Conservation (phyloP, 441 rosid species). For the Breynia disticha region DNA sequence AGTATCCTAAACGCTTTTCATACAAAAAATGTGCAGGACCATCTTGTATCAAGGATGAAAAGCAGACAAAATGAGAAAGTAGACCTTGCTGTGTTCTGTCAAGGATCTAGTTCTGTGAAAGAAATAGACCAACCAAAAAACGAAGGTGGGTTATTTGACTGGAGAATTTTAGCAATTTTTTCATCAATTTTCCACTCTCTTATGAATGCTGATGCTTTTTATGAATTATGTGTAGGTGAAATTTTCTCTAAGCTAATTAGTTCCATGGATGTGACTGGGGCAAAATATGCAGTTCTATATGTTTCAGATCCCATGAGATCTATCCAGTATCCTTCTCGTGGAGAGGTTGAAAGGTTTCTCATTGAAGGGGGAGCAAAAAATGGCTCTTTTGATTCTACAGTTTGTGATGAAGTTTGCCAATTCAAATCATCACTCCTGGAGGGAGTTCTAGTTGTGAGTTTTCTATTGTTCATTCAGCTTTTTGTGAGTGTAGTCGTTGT, state of each 20-base stretch:
- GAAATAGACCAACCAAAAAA: constrained; percentile 29
- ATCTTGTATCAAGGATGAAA: constrained; percentile 53
- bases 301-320: constrained; percentile 62
- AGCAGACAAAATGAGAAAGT: constrained; percentile 48
- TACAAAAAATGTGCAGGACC: constrained; percentile 35
- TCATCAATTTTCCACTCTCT: constrained; percentile 1
- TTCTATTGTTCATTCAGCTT: constrained; percentile 9
- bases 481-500: neutral
- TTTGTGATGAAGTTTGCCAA: constrained; percentile 74
- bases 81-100: constrained; percentile 67
- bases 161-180: constrained; percentile 4
- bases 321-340: constrained; percentile 43
- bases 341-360: constrained; percentile 64
- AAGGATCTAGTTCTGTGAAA: constrained; percentile 31
- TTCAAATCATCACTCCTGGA: constrained; percentile 79
- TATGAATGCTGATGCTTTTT: constrained; percentile 6
- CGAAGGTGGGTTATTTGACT: constrained; percentile 45
- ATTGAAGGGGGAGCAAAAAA: constrained; percentile 48
- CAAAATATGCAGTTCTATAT: constrained; percentile 65
- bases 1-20: constrained; percentile 3
- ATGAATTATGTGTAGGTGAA: constrained; percentile 40
- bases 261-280: constrained; percentile 53
- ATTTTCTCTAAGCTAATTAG: constrained; percentile 52
- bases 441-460: constrained; percentile 82
- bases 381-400: constrained; percentile 24